phyloP scores from a whole-genome alignment of 176 grass and related monocot genomes.

The Aegilops longissima region DNA sequence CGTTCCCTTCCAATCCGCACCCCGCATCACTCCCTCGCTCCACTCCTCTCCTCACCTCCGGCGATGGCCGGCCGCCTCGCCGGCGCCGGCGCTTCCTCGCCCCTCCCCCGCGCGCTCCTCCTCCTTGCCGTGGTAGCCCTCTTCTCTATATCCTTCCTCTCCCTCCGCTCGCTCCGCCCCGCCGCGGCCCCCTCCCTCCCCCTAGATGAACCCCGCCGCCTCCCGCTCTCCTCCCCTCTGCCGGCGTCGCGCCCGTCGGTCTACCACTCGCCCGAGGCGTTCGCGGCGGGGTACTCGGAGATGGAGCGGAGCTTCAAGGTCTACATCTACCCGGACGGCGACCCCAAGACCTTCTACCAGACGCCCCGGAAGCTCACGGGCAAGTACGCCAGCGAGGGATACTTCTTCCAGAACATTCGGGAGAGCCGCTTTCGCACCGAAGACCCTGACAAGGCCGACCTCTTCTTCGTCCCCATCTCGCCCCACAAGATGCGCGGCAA shows the following conservation, averaged over 20 bases:
- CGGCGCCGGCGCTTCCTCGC: constrained; percentile 1
- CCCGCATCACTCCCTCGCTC: constrained; percentile 7
- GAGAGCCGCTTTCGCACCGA: constrained; percentile 73
- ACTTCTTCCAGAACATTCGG: constrained; percentile 98
- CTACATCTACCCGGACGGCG: constrained; percentile 86
- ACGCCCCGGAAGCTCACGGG: constrained; percentile 94
- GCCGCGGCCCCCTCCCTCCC: constrained; percentile 29
- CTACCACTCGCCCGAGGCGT: constrained; percentile 59
- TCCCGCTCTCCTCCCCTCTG: neutral
- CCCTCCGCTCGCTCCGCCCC: constrained; percentile 58
- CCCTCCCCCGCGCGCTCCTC: constrained; percentile 41
- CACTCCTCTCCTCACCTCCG: neutral
- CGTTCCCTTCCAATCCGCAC: neutral
- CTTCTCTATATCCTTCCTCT: constrained; percentile 52
- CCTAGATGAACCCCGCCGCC: neutral
- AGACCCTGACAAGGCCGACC: constrained; percentile 61
- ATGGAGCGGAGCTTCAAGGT: constrained; percentile 87
- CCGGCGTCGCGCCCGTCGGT: constrained; percentile 1
- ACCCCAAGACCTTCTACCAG: constrained; percentile 94
- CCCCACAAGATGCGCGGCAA: constrained; percentile 96
- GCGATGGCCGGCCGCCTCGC: constrained; percentile 59
- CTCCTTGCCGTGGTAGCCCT: constrained; percentile 40
- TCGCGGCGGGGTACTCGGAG: constrained; percentile 54
- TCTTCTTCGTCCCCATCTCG: constrained; percentile 92
- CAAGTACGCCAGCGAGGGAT: constrained; percentile 96